These are phyloP conservation scores for Pseudogymnoascus sp. DNA, from an alignment of 2,329 filamentous ascomycete species.

Conservation along the genomic window DNA sequence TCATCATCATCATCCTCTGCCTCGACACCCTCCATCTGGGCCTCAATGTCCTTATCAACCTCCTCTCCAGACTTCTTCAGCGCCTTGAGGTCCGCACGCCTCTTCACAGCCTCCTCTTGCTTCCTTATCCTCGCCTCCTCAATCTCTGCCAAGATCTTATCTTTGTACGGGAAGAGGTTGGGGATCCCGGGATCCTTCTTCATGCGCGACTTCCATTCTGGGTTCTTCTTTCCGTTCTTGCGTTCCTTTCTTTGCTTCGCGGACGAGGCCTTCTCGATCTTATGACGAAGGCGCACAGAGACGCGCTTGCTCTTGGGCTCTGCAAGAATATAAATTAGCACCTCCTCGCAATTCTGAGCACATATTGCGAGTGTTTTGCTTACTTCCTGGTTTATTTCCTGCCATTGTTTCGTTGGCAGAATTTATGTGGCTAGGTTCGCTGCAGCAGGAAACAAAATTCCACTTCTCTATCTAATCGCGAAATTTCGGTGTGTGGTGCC, in stretches of 20 bases:
- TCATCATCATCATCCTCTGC: conserved; percentile 39
- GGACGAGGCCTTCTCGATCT: conserved; percentile 86
- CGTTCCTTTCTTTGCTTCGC: conserved; percentile 85
- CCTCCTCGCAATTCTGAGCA: background rate
- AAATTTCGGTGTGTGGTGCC: conserved; percentile 9
- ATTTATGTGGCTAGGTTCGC: conserved; percentile 10
- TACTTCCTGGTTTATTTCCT: conserved; percentile 29
- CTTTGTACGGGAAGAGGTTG: conserved; percentile 96
- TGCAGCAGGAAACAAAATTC: conserved; percentile 5
- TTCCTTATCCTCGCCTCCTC: conserved; percentile 78
- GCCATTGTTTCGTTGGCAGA: conserved; percentile 21
- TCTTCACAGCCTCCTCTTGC: conserved; percentile 65
- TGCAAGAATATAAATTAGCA: conserved; percentile 29
- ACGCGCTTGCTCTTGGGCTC: conserved; percentile 93
- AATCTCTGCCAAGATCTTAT: conserved; percentile 87
- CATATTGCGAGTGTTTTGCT: conserved; percentile 11
- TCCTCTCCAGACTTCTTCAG: conserved; percentile 42
- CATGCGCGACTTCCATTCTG: conserved; percentile 86
- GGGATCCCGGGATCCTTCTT: conserved; percentile 99
- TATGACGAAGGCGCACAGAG: conserved; percentile 82
- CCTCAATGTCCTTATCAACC: conserved; percentile 35
- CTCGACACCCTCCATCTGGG: conserved; percentile 35
- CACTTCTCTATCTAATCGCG: conserved; percentile 9
- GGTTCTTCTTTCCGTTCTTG: conserved; percentile 91
- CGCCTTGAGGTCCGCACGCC: conserved; percentile 63